These are phyloP conservation scores for Alternaria hordeiaustralica DNA, from an alignment of 2,329 filamentous ascomycete species.

Conservation along the genomic window DNA sequence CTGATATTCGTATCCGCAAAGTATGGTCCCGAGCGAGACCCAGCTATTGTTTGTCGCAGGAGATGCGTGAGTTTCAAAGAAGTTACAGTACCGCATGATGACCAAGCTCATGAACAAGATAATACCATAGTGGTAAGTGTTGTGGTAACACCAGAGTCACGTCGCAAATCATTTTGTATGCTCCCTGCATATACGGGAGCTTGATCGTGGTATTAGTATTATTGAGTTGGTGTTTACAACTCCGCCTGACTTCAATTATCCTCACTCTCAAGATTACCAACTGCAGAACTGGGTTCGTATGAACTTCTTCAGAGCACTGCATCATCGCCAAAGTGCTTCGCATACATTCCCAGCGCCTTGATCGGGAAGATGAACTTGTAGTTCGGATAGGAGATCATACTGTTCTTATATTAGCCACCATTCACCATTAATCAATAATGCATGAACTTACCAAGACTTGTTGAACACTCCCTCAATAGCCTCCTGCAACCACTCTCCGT, in stretches of 20 bases:
- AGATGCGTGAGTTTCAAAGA: neutral
- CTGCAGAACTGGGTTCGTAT: no score
- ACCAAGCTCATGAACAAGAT: neutral
- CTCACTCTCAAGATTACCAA: neutral
- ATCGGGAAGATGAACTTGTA: slow-evolving; percentile 98
- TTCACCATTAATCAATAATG: neutral
- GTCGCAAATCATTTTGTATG: neutral
- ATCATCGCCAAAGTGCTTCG: slow-evolving; percentile 49
- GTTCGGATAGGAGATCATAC: slow-evolving; percentile 98
- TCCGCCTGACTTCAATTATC: neutral
- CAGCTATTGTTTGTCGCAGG: neutral
- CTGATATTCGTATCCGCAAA: neutral
- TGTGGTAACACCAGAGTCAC: neutral
- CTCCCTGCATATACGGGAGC: neutral
- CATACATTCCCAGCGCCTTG: slow-evolving; percentile 91
- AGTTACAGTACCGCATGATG: neutral
- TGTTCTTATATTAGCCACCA: slow-evolving; percentile 39
- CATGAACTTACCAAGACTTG: slow-evolving; percentile 78
- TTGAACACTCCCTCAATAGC: slow-evolving; percentile 98
- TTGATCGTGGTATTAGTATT: neutral
- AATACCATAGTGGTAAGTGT: neutral
- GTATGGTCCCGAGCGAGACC: neutral
- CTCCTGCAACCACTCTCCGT: slow-evolving; percentile 95
- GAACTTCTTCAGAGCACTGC: slow-evolving; percentile 17
- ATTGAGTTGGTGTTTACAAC: neutral